These are phyloP conservation scores for Moricandia moricandioides DNA, from an alignment of 345 rosid species.

Conservation along the genomic window DNA sequence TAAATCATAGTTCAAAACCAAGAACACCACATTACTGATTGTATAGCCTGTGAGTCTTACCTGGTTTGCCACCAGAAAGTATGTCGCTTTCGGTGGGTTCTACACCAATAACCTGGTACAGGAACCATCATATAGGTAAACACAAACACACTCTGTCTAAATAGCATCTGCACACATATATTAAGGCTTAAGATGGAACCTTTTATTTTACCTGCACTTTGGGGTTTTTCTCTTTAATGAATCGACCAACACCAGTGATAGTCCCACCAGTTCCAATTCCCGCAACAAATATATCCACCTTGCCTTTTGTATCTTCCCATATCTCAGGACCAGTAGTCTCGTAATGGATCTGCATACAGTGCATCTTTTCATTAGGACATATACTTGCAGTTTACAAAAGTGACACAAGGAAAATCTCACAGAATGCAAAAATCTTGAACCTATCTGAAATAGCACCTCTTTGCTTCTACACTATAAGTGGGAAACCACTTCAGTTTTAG, in stretches of 20 bases:
- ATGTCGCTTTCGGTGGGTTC: constrained; percentile 83
- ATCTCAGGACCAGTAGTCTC: constrained; percentile 90
- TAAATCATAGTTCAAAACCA: not conserved
- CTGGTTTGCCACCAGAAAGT: constrained; percentile 84
- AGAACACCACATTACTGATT: not conserved
- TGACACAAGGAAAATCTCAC: not conserved
- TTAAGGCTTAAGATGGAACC: not conserved
- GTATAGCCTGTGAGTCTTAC: constrained; percentile 38
- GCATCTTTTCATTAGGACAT: not conserved
- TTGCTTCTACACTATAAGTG: not conserved
- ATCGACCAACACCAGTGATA: constrained; percentile 68
- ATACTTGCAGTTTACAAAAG: not conserved
- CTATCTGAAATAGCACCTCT: not conserved
- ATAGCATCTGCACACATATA: constrained; percentile 2
- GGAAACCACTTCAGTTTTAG: not conserved
- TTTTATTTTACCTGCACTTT: constrained; percentile 51
- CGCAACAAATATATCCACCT: constrained; percentile 67
- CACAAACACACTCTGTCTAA: constrained; percentile 1
- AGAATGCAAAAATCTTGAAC: too few species aligned
- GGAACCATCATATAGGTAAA: constrained; percentile 9
- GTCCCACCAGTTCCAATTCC: constrained; percentile 97
- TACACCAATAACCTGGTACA: constrained; percentile 70
- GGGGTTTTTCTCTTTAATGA: constrained; percentile 62
- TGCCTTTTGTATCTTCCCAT: constrained; percentile 81
- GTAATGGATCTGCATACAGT: constrained; percentile 57